Evolutionary conservation across 306 rosid genomes (phyloP).

Genomic region (Vachellia pachyceras): DNA sequence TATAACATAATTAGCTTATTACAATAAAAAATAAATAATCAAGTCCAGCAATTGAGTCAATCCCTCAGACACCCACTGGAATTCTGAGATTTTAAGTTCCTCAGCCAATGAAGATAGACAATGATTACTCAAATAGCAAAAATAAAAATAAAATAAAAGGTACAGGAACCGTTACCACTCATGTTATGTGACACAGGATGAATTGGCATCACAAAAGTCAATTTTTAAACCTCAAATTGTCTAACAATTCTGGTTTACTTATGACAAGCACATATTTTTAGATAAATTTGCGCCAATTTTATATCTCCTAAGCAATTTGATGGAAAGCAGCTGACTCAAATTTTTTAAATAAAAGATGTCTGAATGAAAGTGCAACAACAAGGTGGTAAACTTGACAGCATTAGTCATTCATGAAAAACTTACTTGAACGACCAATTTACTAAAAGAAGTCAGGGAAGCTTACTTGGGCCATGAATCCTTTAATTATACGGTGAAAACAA

Average conservation of each 20-base stretch:
- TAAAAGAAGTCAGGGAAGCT: slow-evolving; percentile 39
- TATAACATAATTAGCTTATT: slow-evolving; percentile 28
- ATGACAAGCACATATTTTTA: not conserved
- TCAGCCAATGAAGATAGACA: not conserved
- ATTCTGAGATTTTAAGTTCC: not conserved
- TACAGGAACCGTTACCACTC: not conserved
- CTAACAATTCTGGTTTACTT: not conserved
- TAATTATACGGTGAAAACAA: slow-evolving; percentile 80
- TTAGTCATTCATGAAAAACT: not conserved
- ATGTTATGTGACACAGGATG: not conserved
- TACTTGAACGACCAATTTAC: not conserved
- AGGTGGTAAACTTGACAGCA: not conserved
- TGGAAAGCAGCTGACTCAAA: not conserved
- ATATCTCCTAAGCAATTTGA: not conserved
- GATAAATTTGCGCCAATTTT: not conserved
- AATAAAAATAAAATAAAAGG: not conserved
- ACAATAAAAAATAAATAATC: slow-evolving; percentile 25
- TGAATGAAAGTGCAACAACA: not conserved
- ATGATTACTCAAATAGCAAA: not conserved
- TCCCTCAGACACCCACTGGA: not conserved
- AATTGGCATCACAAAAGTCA: not conserved
- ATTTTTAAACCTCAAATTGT: not conserved
- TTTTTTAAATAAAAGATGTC: not conserved
- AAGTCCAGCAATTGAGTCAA: not conserved
- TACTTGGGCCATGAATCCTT: slow-evolving; percentile 99